A percentile compares a stretch with the other conserved stretches of the same genome.
Conservation (phyloP, 768 basidiomycete genomes). For the Paxillus involutus region DNA sequence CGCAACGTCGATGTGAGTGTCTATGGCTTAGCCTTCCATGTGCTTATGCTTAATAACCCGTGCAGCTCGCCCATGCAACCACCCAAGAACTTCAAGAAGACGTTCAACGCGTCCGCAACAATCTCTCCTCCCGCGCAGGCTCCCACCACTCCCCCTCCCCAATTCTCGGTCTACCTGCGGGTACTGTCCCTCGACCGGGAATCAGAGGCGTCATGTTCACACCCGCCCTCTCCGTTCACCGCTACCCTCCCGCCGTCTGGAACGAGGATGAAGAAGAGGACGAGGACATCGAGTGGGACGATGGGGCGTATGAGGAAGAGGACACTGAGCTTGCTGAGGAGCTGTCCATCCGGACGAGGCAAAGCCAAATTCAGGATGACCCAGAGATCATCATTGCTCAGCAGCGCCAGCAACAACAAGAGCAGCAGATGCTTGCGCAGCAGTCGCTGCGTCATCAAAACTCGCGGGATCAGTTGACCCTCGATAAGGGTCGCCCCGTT, state of each 20-base stretch:
- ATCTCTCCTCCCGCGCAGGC: slow-evolving; percentile 47
- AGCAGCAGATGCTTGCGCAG: slow-evolving; percentile 28
- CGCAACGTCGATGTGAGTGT: slow-evolving; percentile 89
- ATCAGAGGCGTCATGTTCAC: slow-evolving; percentile 71
- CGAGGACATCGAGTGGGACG: slow-evolving; percentile 55
- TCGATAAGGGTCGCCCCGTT: slow-evolving; percentile 24
- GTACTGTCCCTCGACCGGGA: slow-evolving; percentile 21
- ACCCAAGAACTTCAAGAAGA: slow-evolving; percentile 57
- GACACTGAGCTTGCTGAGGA: slow-evolving; percentile 62
- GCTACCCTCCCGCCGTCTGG: slow-evolving; percentile 84
- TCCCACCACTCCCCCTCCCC: slow-evolving; percentile 51
- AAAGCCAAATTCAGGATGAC: slow-evolving; percentile 32
- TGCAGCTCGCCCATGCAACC: slow-evolving; percentile 34
- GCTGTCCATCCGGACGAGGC: slow-evolving; percentile 43
- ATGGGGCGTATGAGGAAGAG: slow-evolving; percentile 69
- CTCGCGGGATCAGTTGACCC: slow-evolving; percentile 49
- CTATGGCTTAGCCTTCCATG: background rate
- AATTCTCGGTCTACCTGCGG: slow-evolving; percentile 37
- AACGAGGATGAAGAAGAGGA: slow-evolving; percentile 69
- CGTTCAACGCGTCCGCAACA: slow-evolving; percentile 54
- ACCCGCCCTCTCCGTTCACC: slow-evolving; percentile 60
- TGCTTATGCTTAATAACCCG: background rate
- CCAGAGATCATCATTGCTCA: slow-evolving; percentile 30
- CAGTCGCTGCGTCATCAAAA: slow-evolving; percentile 40
- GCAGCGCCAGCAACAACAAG: slow-evolving; percentile 35